A percentile compares a stretch with the other conserved stretches of the same genome.
phyloP scores from a whole-genome alignment of 108 stramenopile genomes.

The Nitzschia sp. region DNA sequence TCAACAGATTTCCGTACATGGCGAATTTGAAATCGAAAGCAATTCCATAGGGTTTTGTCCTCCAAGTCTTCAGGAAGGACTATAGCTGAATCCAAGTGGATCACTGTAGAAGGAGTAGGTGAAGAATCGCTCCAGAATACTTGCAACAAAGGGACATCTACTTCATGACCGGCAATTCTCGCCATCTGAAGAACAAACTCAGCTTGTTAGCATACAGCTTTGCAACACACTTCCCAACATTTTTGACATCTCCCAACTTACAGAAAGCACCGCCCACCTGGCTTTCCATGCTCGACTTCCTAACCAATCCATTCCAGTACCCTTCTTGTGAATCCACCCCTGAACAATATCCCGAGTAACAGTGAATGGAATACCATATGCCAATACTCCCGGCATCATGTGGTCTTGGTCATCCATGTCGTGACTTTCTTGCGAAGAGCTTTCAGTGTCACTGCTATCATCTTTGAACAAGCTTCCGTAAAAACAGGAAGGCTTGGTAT shows the following conservation, averaged over 20 bases:
- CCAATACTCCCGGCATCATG: constrained; percentile 44
- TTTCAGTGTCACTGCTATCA: constrained; percentile 12
- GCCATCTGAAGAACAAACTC: constrained; percentile 36
- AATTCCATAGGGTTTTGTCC: constrained; percentile 40
- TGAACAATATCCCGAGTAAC: constrained; percentile 44
- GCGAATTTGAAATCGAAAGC: constrained; percentile 53
- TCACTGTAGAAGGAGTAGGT: constrained; percentile 52
- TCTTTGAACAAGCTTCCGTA: constrained; percentile 22
- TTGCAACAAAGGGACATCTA: constrained; percentile 51
- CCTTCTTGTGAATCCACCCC: constrained; percentile 77
- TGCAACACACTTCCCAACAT: background rate
- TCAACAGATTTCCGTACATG: constrained; percentile 41
- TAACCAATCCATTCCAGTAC: constrained; percentile 59
- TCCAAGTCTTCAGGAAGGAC: constrained; percentile 47
- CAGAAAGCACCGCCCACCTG: constrained; percentile 56
- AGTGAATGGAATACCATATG: constrained; percentile 33
- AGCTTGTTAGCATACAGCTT: background rate
- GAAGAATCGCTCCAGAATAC: constrained; percentile 48
- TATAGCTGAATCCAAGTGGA: constrained; percentile 58
- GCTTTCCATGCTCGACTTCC: constrained; percentile 61
- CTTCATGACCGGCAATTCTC: constrained; percentile 40
- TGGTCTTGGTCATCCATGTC: constrained; percentile 34
- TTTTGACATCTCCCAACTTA: constrained; percentile 33
- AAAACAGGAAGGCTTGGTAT: background rate
- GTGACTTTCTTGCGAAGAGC: constrained; percentile 1